These are phyloP conservation scores for Fusarium mundagurra DNA, from an alignment of 2,329 filamentous ascomycete genomes.

Conservation along the genomic window DNA sequence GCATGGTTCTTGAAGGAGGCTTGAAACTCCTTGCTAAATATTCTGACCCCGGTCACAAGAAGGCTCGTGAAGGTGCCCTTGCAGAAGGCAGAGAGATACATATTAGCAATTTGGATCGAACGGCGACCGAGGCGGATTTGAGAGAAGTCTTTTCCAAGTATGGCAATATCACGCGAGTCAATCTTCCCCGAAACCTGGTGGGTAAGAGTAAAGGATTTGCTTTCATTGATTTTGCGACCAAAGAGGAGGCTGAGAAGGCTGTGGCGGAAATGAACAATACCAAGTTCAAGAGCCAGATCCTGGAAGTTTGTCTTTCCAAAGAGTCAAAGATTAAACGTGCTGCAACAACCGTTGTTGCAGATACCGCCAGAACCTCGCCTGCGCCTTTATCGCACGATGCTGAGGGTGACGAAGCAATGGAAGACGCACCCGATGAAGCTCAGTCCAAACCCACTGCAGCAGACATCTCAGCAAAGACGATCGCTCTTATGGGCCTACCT, in stretches of 20 bases:
- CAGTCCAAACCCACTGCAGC: slow-evolving; percentile 52
- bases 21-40: slow-evolving; percentile 80
- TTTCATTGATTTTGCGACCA: slow-evolving; percentile 80
- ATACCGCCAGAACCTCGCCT: slow-evolving; percentile 48
- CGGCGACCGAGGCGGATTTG: slow-evolving; percentile 73
- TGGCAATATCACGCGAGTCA: slow-evolving; percentile 77
- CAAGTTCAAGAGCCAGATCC: slow-evolving; percentile 72
- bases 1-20: slow-evolving; percentile 72
- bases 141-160: slow-evolving; percentile 77
- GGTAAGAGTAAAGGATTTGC: slow-evolving; percentile 80
- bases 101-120: slow-evolving; percentile 73
- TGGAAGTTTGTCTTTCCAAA: slow-evolving; percentile 72
- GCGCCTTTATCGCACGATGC: slow-evolving; percentile 48
- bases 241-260: slow-evolving; percentile 73
- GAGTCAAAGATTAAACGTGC: slow-evolving; percentile 66
- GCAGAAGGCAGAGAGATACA: slow-evolving; percentile 91
- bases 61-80: slow-evolving; percentile 80
- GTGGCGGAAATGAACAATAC: slow-evolving; percentile 76
- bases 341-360: slow-evolving; percentile 55
- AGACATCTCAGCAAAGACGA: slow-evolving; percentile 72
- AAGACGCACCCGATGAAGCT: slow-evolving; percentile 39
- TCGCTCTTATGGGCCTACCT: slow-evolving; percentile 85
- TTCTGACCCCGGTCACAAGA: slow-evolving; percentile 82
- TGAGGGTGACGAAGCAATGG: slow-evolving; percentile 54
- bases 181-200: slow-evolving; percentile 73